Base-by-base conservation (phyloP, 2,329 filamentous ascomycete genomes). In the Colletotrichum sp. region DNA sequence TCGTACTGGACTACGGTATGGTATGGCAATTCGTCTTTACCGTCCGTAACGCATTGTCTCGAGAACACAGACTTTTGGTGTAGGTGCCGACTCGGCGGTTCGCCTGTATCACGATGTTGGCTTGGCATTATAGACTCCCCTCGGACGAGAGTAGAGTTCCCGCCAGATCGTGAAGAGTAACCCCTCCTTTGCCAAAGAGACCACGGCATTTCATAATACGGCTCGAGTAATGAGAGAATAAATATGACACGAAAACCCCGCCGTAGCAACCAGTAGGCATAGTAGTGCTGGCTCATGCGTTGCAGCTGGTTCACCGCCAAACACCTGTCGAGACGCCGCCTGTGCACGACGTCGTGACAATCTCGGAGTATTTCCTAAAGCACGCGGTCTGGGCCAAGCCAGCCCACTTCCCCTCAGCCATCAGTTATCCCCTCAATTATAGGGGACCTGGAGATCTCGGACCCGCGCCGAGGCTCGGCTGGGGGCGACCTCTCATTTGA, bases 221-320 rank as follows among this genome's bases (percentile, higher is more conserved):
- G 21, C 16, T 9, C 24, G n/a, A 36, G 24, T 57, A 36, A 49
- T 30, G 49, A n/a, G 28, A 52, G 15, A 44, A 68, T 73, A 59
- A 59, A 73, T 49, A 65, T 59, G 39, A 59, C 21, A 68, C 34
- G 16, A n/a, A 2, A n/a, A 26, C n/a, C 59, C 26, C 57, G 21
- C 34, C 8, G 8, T 16, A 12, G 6, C 5, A 24, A 3, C 2
- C 2, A 15, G 28, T 8, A 0, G 30, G 3, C 7, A 3, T 1
- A 12, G 15, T 18, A 3, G 15, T 9, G 55, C 10, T 62, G 63
- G 36, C 55, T 68, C 30, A 49, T 62, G 24, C 39, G 36, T 28
- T 12, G 39, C 30, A n/a, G 24, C 16, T n/a, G 36, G 39, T 30
- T 62, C 26, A 49, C 26, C 70, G 21, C 57, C 70, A 30, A 63